These are phyloP conservation scores for Stagonosporopsis vannaccii DNA, from an alignment of 2,329 filamentous ascomycete species.

Conservation along the genomic window DNA sequence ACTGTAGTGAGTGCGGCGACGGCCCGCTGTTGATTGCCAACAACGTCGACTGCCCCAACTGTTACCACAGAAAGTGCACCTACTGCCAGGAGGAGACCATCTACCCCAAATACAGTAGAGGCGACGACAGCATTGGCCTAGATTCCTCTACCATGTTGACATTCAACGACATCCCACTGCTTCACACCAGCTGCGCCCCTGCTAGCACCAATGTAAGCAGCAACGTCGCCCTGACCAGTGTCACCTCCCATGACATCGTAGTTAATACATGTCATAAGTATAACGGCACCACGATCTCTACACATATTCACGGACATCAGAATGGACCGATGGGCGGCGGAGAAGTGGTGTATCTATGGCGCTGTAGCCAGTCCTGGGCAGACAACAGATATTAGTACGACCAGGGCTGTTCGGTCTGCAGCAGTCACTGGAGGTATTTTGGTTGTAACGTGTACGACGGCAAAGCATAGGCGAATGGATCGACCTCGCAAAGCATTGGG, in stretches of 20 bases:
- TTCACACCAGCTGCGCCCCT: background rate
- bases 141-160: background rate
- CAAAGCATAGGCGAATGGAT: background rate
- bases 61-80: background rate
- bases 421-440: slow-evolving; percentile 2
- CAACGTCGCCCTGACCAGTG: background rate
- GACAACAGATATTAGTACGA: slow-evolving; percentile 4
- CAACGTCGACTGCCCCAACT: background rate
- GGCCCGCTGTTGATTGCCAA: background rate
- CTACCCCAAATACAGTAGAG: background rate
- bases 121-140: background rate
- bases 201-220: background rate
- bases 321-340: background rate
- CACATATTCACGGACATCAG: background rate
- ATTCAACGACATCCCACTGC: background rate
- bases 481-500: background rate
- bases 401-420: background rate
- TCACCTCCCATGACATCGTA: background rate
- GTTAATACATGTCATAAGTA: background rate
- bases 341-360: slow-evolving; percentile 1
- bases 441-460: background rate
- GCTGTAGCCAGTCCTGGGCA: background rate
- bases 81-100: background rate
- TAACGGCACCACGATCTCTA: background rate
- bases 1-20: background rate